phyloP scores from a whole-genome alignment of 2,329 filamentous ascomycete species.

The Cercospora canescens region DNA sequence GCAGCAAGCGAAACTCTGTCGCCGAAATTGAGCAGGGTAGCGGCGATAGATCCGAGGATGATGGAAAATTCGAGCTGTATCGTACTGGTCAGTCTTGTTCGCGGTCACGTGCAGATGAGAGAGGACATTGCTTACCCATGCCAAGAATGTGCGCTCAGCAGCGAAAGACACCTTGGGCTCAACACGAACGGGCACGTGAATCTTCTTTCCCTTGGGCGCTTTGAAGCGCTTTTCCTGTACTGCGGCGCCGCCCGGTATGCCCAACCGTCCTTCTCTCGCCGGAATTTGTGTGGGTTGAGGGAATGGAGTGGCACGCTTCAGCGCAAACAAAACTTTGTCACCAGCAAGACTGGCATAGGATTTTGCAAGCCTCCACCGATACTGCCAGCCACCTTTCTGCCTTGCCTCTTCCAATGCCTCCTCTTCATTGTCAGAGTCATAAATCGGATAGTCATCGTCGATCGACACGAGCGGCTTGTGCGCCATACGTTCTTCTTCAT shows the following conservation, averaged over 20 bases:
- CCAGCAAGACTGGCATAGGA: slow-evolving; percentile 52
- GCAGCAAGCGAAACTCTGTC: slow-evolving; percentile 64
- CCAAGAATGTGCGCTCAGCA: slow-evolving; percentile 91
- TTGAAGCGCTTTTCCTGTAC: slow-evolving; percentile 56
- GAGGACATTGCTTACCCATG: slow-evolving; percentile 66
- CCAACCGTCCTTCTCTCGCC: slow-evolving; percentile 41
- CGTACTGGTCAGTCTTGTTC: neutral
- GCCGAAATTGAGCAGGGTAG: slow-evolving; percentile 81
- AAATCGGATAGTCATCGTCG: slow-evolving; percentile 75
- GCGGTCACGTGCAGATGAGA: neutral
- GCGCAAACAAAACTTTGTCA: slow-evolving; percentile 34
- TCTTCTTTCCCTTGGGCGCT: slow-evolving; percentile 79
- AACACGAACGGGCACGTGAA: slow-evolving; percentile 92
- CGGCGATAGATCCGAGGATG: slow-evolving; percentile 84
- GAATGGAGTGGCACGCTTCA: slow-evolving; percentile 38
- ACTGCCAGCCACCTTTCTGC: slow-evolving; percentile 73
- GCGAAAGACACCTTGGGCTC: slow-evolving; percentile 98
- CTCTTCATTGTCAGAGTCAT: slow-evolving; percentile 80
- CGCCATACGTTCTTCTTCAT: slow-evolving; percentile 81
- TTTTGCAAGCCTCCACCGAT: slow-evolving; percentile 59
- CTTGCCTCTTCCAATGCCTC: slow-evolving; percentile 77
- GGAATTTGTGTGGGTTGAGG: slow-evolving; percentile 48
- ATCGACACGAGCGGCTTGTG: slow-evolving; percentile 57
- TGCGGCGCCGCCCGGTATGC: slow-evolving; percentile 41
- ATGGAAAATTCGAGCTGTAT: slow-evolving; percentile 88